phyloP scores from a whole-genome alignment of 345 rosid species.

The Eucalyptus cladocalyx region DNA sequence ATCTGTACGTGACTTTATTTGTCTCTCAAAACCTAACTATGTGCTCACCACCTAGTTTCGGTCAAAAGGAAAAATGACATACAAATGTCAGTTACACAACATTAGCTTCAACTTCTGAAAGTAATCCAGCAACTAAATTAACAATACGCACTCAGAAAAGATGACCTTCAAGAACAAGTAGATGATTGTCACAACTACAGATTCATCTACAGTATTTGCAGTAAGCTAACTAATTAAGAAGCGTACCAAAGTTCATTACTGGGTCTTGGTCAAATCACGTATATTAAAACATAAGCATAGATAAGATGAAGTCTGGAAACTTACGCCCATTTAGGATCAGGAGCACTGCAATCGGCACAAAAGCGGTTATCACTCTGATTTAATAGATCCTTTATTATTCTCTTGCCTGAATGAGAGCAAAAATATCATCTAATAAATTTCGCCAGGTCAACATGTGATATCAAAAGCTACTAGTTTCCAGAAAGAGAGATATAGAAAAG shows the following conservation, averaged over 20 bases:
- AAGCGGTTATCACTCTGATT: slow-evolving; percentile 63
- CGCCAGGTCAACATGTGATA: neutral
- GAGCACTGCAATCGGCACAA: slow-evolving; percentile 96
- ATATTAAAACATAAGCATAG: neutral
- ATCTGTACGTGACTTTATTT: neutral
- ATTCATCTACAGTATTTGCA: neutral
- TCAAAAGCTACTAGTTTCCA: neutral
- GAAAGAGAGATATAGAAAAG: neutral
- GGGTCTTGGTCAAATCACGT: neutral
- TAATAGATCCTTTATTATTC: slow-evolving; percentile 64
- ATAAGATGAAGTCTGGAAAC: slow-evolving; percentile 3
- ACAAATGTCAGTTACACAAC: neutral
- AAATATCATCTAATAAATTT: neutral
- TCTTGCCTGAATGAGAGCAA: slow-evolving; percentile 38
- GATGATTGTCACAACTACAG: neutral
- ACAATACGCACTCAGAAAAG: neutral
- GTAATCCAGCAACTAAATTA: neutral
- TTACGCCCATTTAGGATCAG: slow-evolving; percentile 99
- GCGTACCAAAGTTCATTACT: neutral
- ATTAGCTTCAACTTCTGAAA: neutral
- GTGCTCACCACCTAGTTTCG: neutral
- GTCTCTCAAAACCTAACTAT: neutral
- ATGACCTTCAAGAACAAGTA: neutral
- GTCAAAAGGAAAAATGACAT: neutral
- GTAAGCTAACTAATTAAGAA: neutral